These are phyloP conservation scores for Forsythia suspensa DNA, from an alignment of 257 asterid genomes.

Conservation along the genomic window DNA sequence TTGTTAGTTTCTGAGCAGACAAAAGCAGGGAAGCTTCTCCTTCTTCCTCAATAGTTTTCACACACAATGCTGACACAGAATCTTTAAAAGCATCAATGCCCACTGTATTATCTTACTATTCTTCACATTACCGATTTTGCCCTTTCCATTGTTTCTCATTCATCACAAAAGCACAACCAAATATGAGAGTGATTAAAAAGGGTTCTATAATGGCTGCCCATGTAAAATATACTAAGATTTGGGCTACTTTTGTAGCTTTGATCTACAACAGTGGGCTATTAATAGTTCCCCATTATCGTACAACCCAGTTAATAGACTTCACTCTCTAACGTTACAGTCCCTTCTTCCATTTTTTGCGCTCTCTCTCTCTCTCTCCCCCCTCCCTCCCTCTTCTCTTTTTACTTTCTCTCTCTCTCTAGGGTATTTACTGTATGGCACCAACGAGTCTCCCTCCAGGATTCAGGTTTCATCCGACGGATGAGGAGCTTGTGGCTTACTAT, in stretches of 20 bases:
- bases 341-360: background rate
- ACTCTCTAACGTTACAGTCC: background rate
- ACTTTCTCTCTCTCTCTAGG: background rate
- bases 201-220: slow-evolving; percentile 1
- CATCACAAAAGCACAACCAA: background rate
- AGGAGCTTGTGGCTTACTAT: slow-evolving; percentile 74
- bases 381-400: background rate
- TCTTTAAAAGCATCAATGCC: slow-evolving; percentile 36
- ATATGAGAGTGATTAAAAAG: background rate
- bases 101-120: background rate
- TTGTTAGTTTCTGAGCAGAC: slow-evolving; percentile 57
- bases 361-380: background rate
- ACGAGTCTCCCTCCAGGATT: slow-evolving; percentile 74
- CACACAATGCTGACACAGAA: slow-evolving; percentile 36
- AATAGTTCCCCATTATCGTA: slow-evolving; percentile 28
- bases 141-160: slow-evolving; percentile 12
- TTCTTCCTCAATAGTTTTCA: slow-evolving; percentile 38
- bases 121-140: slow-evolving; percentile 4
- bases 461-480: slow-evolving; percentile 72
- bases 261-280: slow-evolving; percentile 41
- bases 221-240: slow-evolving; percentile 43
- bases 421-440: slow-evolving; percentile 36
- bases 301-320: slow-evolving; percentile 9
- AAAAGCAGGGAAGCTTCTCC: slow-evolving; percentile 52
- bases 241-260: slow-evolving; percentile 52